phyloP scores from a whole-genome alignment of 306 rosid genomes.

The Nissolia schottii region DNA sequence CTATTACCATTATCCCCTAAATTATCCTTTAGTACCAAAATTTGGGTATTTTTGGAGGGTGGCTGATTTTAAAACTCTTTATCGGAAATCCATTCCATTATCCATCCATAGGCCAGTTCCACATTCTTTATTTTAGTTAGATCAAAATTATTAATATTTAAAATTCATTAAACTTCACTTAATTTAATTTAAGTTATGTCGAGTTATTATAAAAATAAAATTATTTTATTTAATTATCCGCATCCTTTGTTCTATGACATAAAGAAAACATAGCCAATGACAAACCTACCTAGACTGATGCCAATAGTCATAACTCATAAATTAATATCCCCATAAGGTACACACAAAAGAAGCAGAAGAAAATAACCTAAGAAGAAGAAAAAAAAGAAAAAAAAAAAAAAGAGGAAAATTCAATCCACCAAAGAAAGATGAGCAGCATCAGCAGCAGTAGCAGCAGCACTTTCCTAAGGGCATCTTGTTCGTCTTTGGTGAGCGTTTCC shows the following conservation, averaged over 20 bases:
- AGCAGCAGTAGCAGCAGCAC: neutral
- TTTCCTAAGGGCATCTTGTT: neutral
- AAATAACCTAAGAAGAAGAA: neutral
- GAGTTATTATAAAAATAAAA: no score
- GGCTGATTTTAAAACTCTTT: neutral
- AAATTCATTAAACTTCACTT: no score
- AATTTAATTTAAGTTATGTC: no score
- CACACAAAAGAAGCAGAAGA: neutral
- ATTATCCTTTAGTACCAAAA: neutral
- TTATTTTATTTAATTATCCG: no score
- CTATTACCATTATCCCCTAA: neutral
- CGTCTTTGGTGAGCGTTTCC: constrained; percentile 11
- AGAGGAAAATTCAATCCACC: neutral
- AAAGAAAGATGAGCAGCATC: neutral
- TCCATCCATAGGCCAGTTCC: neutral
- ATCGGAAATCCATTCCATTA: neutral
- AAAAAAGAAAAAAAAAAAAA: neutral
- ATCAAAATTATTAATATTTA: no score
- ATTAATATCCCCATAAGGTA: neutral
- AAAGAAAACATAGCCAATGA: no score
- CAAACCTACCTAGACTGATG: no score
- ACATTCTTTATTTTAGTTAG: neutral
- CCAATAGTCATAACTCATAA: no score
- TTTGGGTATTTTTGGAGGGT: neutral
- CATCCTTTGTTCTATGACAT: no score